These are phyloP conservation scores for Alternaria dauci DNA, from an alignment of 2,329 filamentous ascomycete genomes.

Conservation along the genomic window DNA sequence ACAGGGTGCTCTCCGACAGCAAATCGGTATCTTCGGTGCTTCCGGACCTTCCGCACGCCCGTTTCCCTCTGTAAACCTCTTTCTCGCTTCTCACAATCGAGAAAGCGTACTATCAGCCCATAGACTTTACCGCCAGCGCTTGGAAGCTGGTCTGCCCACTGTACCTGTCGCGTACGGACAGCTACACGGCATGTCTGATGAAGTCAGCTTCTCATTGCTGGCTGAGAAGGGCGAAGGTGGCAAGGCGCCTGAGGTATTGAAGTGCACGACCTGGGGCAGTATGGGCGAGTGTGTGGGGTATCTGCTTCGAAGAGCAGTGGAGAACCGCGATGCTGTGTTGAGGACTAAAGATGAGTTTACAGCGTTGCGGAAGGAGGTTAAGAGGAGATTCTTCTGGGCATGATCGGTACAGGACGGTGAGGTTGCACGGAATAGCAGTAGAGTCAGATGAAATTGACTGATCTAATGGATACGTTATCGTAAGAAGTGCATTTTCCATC, in stretches of 20 bases:
- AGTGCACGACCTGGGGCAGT: slow-evolving; percentile 66
- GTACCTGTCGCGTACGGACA: slow-evolving; percentile 74
- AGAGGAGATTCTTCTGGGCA: slow-evolving; percentile 30
- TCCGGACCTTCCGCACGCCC: slow-evolving; percentile 21
- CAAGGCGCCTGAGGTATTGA: slow-evolving; percentile 60
- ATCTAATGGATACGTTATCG: not conserved
- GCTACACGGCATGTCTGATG: slow-evolving; percentile 95
- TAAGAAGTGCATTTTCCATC: not conserved
- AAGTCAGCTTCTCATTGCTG: slow-evolving; percentile 69
- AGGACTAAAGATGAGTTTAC: slow-evolving; percentile 51
- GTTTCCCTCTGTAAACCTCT: slow-evolving; percentile 62
- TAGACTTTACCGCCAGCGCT: slow-evolving; percentile 54
- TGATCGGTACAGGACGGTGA: not conserved
- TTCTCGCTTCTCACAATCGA: slow-evolving; percentile 85
- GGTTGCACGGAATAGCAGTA: no score
- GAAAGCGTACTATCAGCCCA: slow-evolving; percentile 69
- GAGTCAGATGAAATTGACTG: not conserved
- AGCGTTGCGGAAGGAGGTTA: slow-evolving; percentile 37
- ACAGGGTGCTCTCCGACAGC: slow-evolving; percentile 58
- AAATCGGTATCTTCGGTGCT: slow-evolving; percentile 34
- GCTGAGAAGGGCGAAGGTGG: slow-evolving; percentile 30
- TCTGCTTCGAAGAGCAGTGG: slow-evolving; percentile 64
- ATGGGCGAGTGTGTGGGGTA: slow-evolving; percentile 82
- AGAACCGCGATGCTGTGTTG: slow-evolving; percentile 68
- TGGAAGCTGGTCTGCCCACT: slow-evolving; percentile 51